Evolutionary conservation across 179 eudicot genomes (phyloP).

Genomic region (Gypsophila paniculata): DNA sequence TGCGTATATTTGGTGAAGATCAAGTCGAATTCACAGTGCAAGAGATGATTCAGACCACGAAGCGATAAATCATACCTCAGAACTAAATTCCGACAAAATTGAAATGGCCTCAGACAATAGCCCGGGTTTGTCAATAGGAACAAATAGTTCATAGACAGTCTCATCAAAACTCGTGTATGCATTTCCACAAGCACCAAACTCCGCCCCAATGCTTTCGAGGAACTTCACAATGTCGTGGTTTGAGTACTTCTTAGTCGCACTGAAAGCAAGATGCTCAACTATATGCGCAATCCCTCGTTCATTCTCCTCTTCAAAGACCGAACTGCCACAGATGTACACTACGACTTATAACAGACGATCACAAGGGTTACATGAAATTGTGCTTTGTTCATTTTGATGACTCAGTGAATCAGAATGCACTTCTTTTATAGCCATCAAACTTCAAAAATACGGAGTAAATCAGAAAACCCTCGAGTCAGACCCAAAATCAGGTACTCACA

Average conservation of each 20-base stretch:
- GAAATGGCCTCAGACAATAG: conserved; percentile 75
- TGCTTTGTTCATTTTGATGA: neutral
- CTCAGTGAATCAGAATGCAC: neutral
- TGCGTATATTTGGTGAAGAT: conserved; percentile 22
- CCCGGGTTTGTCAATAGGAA: conserved; percentile 86
- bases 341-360: neutral
- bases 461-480: too few relatives aligned
- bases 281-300: conserved; percentile 88
- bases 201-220: conserved; percentile 84
- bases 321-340: conserved; percentile 41
- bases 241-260: conserved; percentile 78
- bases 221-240: conserved; percentile 78
- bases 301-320: conserved; percentile 71
- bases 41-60: neutral
- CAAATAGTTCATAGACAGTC: conserved; percentile 76
- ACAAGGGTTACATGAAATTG: neutral
- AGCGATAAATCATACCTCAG: conserved; percentile 45
- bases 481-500: too few relatives aligned
- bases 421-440: neutral
- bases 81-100: conserved; percentile 69
- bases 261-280: conserved; percentile 84
- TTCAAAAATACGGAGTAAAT: too few relatives aligned
- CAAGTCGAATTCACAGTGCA: neutral
- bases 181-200: conserved; percentile 87
- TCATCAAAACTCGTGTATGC: conserved; percentile 80